Evolutionary conservation across 805 yeast genomes (phyloP).

Genomic region (Ogataea ganodermae): DNA sequence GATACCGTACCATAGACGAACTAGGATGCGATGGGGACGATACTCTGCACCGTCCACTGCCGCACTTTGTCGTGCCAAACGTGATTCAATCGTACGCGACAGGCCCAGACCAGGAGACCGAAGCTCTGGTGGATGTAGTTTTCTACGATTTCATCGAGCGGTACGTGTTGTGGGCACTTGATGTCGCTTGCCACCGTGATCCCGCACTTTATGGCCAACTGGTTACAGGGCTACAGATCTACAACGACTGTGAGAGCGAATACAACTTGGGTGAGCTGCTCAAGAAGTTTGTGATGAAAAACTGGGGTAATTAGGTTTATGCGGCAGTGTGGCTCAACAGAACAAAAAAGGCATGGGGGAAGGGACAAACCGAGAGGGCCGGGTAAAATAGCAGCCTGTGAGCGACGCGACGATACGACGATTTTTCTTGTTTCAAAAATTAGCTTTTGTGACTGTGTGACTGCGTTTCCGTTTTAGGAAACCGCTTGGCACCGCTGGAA

Average conservation of each 20-base stretch:
- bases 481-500: constrained; percentile 1
- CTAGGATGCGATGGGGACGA: constrained; percentile 88
- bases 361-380: too few relatives aligned
- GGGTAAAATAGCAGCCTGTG: background rate
- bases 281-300: constrained; percentile 39
- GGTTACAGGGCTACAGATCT: constrained; percentile 18
- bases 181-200: constrained; percentile 23
- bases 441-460: constrained; percentile 7
- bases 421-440: background rate
- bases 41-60: constrained; percentile 62
- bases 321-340: constrained; percentile 1
- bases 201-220: constrained; percentile 16
- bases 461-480: constrained; percentile 7
- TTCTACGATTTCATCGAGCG: constrained; percentile 73
- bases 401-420: constrained; percentile 3
- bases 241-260: constrained; percentile 39
- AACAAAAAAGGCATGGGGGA: background rate
- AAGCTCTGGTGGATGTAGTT: constrained; percentile 58
- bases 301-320: constrained; percentile 30
- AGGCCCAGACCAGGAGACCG: constrained; percentile 24
- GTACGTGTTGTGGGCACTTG: constrained; percentile 28
- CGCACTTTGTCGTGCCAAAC: constrained; percentile 69
- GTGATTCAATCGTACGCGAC: constrained; percentile 60
- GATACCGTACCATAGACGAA: constrained; percentile 84
- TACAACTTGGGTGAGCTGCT: constrained; percentile 47